Conservation (phyloP, 2,329 filamentous ascomycete genomes). For the Epichloe amarillans region DNA sequence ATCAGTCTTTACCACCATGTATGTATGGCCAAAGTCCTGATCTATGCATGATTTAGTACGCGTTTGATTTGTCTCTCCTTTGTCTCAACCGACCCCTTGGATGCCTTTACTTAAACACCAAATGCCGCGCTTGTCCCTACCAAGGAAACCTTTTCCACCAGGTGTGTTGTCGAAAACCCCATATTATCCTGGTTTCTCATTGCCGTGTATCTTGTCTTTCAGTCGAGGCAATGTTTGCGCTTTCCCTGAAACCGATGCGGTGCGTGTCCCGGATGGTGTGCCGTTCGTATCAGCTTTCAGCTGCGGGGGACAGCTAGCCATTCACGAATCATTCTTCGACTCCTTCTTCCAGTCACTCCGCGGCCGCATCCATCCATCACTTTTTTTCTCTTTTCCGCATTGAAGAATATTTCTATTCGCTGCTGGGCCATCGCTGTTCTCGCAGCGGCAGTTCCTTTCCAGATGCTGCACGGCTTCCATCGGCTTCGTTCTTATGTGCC, state of each 20-base stretch:
- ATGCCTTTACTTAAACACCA: slow-evolving; percentile 1
- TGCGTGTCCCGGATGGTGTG: background rate
- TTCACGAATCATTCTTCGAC: background rate
- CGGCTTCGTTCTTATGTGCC: slow-evolving; percentile 69
- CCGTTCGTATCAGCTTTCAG: background rate
- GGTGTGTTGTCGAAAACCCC: background rate
- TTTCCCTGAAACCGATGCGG: background rate
- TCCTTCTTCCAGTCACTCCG: background rate
- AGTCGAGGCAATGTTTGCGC: background rate
- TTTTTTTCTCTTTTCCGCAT: background rate
- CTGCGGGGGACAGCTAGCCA: background rate
- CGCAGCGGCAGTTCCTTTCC: slow-evolving; percentile 55
- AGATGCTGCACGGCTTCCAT: slow-evolving; percentile 41
- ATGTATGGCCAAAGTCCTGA: slow-evolving; percentile 4
- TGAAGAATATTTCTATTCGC: slow-evolving; percentile 6
- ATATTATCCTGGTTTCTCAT: background rate
- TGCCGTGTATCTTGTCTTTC: background rate
- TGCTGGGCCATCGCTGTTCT: slow-evolving; percentile 62
- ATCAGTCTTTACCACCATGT: background rate
- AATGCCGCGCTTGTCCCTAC: slow-evolving; percentile 1
- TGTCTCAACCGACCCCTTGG: background rate
- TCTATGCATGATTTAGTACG: slow-evolving; percentile 1
- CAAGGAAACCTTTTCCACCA: background rate
- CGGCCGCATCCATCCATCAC: background rate
- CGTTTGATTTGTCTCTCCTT: slow-evolving; percentile 3